A percentile compares a stretch with the other conserved stretches of the same genome.
Conservation (phyloP, 768 basidiomycete genomes). For the Leucogyrophana mollusca region DNA sequence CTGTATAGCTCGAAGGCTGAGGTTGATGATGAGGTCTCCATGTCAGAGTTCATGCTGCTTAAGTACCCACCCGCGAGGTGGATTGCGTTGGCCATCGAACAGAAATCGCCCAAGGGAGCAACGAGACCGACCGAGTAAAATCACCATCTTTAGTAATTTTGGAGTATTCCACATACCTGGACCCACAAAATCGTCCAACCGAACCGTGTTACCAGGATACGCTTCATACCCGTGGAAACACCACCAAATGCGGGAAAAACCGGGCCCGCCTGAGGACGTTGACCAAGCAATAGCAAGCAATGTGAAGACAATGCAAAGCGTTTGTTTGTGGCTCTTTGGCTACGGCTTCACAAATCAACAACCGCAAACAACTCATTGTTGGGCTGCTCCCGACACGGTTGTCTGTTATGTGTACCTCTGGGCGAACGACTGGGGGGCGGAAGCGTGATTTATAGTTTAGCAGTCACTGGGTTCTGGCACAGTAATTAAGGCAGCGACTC, state of each 20-base stretch:
- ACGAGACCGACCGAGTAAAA: conserved; percentile 1
- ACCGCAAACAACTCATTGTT: conserved; percentile 7
- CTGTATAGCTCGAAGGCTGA: conserved; percentile 4
- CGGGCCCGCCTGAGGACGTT: neutral
- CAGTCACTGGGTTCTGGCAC: too few species aligned
- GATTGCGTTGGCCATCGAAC: conserved; percentile 4
- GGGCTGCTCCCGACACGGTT: too few species aligned
- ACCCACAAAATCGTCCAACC: conserved; percentile 1
- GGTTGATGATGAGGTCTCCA: conserved; percentile 1
- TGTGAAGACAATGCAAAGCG: conserved; percentile 4
- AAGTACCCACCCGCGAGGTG: conserved; percentile 6
- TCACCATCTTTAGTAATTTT: conserved; percentile 7
- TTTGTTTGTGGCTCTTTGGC: conserved; percentile 19
- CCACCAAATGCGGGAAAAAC: conserved; percentile 5
- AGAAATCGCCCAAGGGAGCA: conserved; percentile 3
- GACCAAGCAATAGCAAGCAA: too few species aligned
- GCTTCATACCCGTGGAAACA: conserved; percentile 3
- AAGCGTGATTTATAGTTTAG: too few species aligned
- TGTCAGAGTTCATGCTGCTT: conserved; percentile 5
- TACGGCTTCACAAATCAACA: conserved; percentile 15
- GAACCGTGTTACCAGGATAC: conserved; percentile 6
- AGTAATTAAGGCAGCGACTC: too few species aligned
- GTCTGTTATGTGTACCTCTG: too few species aligned
- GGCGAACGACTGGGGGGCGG: too few species aligned
- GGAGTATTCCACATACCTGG: neutral